These are phyloP conservation scores for Abortiporus biennis DNA, from an alignment of 1,284 basidiomycete genomes.

Conservation along the genomic window DNA sequence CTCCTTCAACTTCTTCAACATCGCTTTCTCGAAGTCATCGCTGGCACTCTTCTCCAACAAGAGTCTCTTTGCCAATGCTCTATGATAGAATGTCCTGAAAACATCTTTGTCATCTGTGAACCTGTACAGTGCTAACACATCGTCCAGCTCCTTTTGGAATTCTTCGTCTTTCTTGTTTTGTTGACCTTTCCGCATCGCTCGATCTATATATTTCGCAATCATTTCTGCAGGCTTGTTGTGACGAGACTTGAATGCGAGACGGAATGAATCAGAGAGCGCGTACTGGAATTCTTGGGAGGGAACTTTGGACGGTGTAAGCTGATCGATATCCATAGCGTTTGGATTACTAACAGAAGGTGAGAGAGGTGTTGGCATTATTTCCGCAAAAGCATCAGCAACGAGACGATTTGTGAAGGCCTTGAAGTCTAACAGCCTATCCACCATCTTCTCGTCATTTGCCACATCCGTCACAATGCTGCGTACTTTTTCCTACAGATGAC, in stretches of 20 bases:
- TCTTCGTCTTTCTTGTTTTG: conserved; percentile 63
- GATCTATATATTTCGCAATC: conserved; percentile 90
- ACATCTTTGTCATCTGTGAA: conserved; percentile 91
- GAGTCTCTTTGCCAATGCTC: conserved; percentile 84
- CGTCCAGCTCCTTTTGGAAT: conserved; percentile 69
- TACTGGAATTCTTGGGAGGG: conserved; percentile 51
- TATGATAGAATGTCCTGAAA: conserved; percentile 93
- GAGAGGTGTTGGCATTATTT: conserved; percentile 13
- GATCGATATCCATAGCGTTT: conserved; percentile 19
- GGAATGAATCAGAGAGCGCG: conserved; percentile 71
- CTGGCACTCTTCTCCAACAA: conserved; percentile 84
- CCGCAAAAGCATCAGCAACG: conserved; percentile 42
- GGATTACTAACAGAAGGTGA: conserved; percentile 14
- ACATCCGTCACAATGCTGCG: conserved; percentile 53
- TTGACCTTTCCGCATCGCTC: conserved; percentile 82
- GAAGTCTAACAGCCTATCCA: conserved; percentile 67
- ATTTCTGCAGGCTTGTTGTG: conserved; percentile 90
- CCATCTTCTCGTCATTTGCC: conserved; percentile 69
- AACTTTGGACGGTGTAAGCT: conserved; percentile 22
- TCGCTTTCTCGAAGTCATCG: conserved; percentile 85
- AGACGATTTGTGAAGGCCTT: conserved; percentile 58
- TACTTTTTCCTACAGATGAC: conserved; percentile 39
- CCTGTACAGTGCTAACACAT: conserved; percentile 79
- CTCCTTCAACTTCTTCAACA: conserved; percentile 87
- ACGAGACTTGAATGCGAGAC: conserved; percentile 75